Conservation (phyloP, 768 basidiomycete genomes). For the Pleurotus tuoliensis region DNA sequence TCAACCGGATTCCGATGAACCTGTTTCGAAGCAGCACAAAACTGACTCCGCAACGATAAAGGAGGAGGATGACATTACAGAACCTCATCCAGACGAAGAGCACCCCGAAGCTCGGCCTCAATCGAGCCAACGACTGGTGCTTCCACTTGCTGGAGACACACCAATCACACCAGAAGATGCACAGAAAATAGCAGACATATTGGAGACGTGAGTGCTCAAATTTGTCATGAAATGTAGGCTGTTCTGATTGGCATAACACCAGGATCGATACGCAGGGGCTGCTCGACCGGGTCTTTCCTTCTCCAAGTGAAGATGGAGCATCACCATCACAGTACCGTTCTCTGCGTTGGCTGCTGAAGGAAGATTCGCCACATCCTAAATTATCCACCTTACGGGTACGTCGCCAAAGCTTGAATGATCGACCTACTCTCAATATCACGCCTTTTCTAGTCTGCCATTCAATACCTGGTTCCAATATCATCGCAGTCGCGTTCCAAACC, state of each 20-base stretch:
- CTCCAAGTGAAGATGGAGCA: constrained; percentile 37
- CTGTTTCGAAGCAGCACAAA: constrained; percentile 46
- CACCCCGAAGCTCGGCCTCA: not conserved
- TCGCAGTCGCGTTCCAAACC: constrained; percentile 61
- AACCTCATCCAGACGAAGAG: constrained; percentile 2
- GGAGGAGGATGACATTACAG: constrained; percentile 4
- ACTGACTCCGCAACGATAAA: constrained; percentile 21
- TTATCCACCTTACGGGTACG: constrained; percentile 55
- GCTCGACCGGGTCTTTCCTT: constrained; percentile 74
- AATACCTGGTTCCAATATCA: constrained; percentile 65
- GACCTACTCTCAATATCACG: constrained; percentile 6
- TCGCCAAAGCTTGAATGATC: constrained; percentile 10
- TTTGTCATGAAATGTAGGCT: not conserved
- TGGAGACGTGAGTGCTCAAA: constrained; percentile 40
- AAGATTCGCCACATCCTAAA: constrained; percentile 44
- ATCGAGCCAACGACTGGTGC: constrained; percentile 12
- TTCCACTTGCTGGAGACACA: constrained; percentile 41
- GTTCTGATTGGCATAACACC: not conserved
- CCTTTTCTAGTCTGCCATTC: constrained; percentile 50
- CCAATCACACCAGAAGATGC: constrained; percentile 43
- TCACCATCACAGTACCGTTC: constrained; percentile 41
- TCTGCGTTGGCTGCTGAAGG: constrained; percentile 53
- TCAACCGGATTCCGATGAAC: constrained; percentile 43
- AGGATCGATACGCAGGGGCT: constrained; percentile 73
- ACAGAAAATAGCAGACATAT: constrained; percentile 49